phyloP scores from a whole-genome alignment of 1,284 basidiomycete species.

The Apiotrichum laibachii region DNA sequence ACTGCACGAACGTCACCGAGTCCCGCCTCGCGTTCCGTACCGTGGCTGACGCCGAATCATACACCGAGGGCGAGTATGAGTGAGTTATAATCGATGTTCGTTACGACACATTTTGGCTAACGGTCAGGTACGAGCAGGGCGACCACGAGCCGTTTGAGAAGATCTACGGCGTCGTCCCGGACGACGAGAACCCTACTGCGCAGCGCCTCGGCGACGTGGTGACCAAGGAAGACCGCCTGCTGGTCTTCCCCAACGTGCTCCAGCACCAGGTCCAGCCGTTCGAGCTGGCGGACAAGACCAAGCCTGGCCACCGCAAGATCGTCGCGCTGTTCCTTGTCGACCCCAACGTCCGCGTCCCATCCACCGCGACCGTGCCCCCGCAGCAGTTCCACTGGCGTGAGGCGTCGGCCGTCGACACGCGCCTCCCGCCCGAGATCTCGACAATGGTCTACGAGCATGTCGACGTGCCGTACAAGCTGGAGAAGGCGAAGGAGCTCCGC shows the following conservation, averaged over 20 bases:
- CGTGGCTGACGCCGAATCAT: not conserved
- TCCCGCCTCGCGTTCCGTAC: conserved; percentile 1
- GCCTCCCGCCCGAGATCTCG: conserved; percentile 12
- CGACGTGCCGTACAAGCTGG: conserved; percentile 8
- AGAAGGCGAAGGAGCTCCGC: conserved; percentile 14
- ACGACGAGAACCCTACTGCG: not conserved
- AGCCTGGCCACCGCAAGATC: conserved; percentile 20
- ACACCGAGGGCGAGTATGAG: not conserved
- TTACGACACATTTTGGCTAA: no score
- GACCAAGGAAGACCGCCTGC: not conserved
- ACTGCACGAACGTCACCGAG: conserved; percentile 3
- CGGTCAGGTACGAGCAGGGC: conserved; percentile 5
- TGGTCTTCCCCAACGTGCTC: conserved; percentile 9
- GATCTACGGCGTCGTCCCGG: conserved; percentile 2
- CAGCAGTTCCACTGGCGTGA: conserved; percentile 16
- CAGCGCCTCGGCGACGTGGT: not conserved
- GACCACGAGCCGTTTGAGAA: conserved; percentile 9
- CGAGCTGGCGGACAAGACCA: conserved; percentile 7
- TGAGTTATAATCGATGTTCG: no score
- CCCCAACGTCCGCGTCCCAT: conserved; percentile 10
- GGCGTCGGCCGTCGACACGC: not conserved
- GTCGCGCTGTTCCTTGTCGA: conserved; percentile 23
- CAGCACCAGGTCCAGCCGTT: conserved; percentile 2
- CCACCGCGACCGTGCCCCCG: conserved; percentile 16
- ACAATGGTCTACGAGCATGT: conserved; percentile 12